Percentiles rank a stretch among this genome's conserved stretches.
Evolutionary conservation across 1,284 basidiomycete genomes (phyloP).

Genomic region (Sporisorium exsertum): DNA sequence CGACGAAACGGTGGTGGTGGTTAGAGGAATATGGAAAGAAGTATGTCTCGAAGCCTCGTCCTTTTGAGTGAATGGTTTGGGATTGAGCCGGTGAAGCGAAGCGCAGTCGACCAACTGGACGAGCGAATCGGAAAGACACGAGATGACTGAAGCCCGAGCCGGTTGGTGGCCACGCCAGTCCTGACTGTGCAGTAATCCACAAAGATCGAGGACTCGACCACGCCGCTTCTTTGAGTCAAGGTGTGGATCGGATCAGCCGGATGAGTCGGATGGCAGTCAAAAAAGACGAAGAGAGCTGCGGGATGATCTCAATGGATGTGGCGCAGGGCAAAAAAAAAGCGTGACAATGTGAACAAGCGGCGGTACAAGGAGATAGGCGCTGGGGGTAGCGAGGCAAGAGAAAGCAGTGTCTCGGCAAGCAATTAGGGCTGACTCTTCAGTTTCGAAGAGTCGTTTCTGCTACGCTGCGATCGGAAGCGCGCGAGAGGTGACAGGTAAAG

Average conservation of each 20-base stretch:
- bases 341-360: background rate
- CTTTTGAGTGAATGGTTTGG: no score
- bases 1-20: background rate
- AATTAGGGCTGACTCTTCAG: slow-evolving; percentile 11
- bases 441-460: background rate
- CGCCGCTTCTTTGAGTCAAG: background rate
- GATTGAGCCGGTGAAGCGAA: background rate
- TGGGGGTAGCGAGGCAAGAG: background rate
- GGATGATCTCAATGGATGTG: background rate
- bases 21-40: background rate
- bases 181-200: background rate
- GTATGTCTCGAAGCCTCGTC: no score
- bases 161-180: background rate
- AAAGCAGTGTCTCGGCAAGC: slow-evolving; percentile 6
- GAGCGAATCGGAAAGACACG: background rate
- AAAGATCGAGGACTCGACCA: background rate
- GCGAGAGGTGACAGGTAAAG: background rate
- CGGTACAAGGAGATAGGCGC: no score
- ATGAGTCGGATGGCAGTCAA: background rate
- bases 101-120: no score
- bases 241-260: background rate
- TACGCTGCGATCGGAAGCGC: slow-evolving; percentile 4
- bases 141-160: background rate
- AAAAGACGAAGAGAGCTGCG: background rate
- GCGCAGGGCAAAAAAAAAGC: background rate